Evolutionary conservation across 2,329 filamentous ascomycete genomes (phyloP).

Genomic region (Orbilia javanica): DNA sequence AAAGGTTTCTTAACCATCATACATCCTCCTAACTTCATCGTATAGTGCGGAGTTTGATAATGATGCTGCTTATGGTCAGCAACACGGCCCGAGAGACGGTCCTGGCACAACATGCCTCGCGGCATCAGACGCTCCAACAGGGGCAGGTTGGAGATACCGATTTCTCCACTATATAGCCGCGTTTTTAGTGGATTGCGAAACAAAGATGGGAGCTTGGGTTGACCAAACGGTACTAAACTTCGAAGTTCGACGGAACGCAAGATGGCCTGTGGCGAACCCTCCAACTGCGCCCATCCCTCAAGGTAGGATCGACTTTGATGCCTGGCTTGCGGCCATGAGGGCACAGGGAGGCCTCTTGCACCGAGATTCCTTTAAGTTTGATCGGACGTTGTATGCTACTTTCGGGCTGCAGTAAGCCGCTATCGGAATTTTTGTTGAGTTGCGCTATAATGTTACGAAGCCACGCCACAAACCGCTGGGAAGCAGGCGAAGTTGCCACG

Average conservation of each 20-base stretch:
- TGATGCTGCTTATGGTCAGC: not conserved
- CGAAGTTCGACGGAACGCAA: not conserved
- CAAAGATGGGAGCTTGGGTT: constrained; percentile 7
- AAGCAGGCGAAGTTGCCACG: too few relatives aligned
- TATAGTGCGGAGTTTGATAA: not conserved
- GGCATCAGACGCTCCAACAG: not conserved
- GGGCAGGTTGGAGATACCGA: not conserved
- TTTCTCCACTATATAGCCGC: constrained; percentile 4
- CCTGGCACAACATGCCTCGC: not conserved
- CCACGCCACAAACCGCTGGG: too few relatives aligned
- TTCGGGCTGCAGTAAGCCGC: too few relatives aligned
- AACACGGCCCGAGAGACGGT: not conserved
- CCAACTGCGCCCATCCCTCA: not conserved
- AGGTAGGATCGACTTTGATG: not conserved
- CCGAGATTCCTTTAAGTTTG: constrained; percentile 8
- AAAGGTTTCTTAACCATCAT: not conserved
- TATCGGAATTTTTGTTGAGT: too few relatives aligned
- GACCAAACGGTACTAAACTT: not conserved
- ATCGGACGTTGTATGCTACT: constrained; percentile 3
- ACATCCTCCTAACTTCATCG: not conserved
- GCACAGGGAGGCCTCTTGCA: constrained; percentile 12
- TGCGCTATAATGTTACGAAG: too few relatives aligned
- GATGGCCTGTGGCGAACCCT: not conserved
- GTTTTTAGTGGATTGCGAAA: constrained; percentile 3
- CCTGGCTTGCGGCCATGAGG: not conserved